Evolutionary conservation across 495 filamentous ascomycete genomes (phyloP), one percentile per base, ranked within the genome.

Genomic region (Penicillium alfredii): DNA sequence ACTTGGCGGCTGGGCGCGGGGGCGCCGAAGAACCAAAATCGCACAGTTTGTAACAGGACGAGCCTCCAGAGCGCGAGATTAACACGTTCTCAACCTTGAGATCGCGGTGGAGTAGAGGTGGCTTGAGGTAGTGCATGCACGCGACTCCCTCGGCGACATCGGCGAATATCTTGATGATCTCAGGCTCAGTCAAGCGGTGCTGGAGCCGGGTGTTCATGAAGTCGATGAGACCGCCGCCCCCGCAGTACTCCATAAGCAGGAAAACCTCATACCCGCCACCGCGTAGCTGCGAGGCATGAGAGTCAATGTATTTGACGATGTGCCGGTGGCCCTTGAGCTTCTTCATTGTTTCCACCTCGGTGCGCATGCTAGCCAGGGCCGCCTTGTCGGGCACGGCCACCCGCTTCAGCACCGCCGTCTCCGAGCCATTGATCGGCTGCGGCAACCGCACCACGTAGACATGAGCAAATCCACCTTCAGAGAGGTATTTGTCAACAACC

Each of bases 311-410:
- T 32, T 82, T 94, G 50, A 98, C 92, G 55, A 98, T 96, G 45
- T 92, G 83, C 34, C 78, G 80, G 69, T 96, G 92, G 21, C 93
- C 93, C 72, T 93, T 94, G 42, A 98, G 69, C 53, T 89, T 86
- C 77, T 98, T 98, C 92, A 98, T 98, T 12, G 92, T 98, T 66
- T 98, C 92, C 35, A 97, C 92, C 72, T 98, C 92, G 40, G 83
- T 97, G 55, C 93, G 82, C 92, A 97, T 96, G 60, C 81, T 88
- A 18, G 88, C 84, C 57, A 98, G 73, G 33, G 88, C 76, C 49
- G 92, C 81, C 71, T 92, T 94, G 58, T 98, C 92, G 25, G 93
- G 86, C 20, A 97, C 92, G n/a, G 93, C 92, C 28, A 98, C 92
- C 51, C 92, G 74, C 70, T 98, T 98, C 49, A 98, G 68, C 6